Conservation (phyloP, 2,329 filamentous ascomycete genomes). For the Colletotrichum navitas region DNA sequence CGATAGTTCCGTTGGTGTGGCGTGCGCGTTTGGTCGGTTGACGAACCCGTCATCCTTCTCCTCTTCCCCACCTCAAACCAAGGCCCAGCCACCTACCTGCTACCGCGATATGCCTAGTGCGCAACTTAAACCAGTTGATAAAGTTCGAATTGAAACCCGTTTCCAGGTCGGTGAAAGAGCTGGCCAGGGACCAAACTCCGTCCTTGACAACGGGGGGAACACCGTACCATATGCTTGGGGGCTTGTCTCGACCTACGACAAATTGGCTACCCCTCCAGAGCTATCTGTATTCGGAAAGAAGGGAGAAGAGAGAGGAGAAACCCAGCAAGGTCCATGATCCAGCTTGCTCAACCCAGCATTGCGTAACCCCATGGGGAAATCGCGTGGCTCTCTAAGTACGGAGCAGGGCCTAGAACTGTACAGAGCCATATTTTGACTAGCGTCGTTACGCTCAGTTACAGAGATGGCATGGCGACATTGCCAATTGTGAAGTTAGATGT, state of each 20-base stretch:
- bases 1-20: not conserved
- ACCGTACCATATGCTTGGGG: not conserved
- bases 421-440: not conserved
- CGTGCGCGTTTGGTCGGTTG: not conserved
- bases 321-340: not conserved
- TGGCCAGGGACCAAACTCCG: not conserved
- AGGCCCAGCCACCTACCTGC: not conserved
- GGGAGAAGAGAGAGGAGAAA: not conserved
- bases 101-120: not conserved
- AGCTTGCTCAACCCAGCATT: not conserved
- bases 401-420: not conserved
- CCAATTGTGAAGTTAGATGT: not conserved
- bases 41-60: not conserved
- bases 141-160: not conserved
- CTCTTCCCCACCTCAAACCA: slow-evolving; percentile 3
- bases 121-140: not conserved
- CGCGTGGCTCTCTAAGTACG: slow-evolving; percentile 1
- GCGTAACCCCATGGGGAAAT: slow-evolving; percentile 27
- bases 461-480: not conserved
- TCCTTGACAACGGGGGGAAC: not conserved
- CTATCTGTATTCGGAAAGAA: not conserved
- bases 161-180: not conserved
- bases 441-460: not conserved
- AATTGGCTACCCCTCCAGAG: not conserved
- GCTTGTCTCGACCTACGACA: not conserved